These are phyloP conservation scores for Arthrobotrys megalospora DNA, from an alignment of 2,329 filamentous ascomycete genomes.

Conservation along the genomic window DNA sequence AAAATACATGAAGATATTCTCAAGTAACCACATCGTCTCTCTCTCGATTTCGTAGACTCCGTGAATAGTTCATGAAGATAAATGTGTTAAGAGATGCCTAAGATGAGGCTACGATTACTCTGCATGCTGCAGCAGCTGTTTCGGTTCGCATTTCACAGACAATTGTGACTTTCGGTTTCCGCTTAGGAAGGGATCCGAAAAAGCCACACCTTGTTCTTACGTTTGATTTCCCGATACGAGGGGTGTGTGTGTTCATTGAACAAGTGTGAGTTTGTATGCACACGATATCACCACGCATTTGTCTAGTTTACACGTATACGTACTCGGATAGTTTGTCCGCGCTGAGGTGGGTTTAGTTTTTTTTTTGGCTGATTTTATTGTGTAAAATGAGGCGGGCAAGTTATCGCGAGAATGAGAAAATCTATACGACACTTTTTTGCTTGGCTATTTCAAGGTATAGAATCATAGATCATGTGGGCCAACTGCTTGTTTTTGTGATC, in stretches of 20 bases:
- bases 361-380: background rate
- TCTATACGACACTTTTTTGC: no score
- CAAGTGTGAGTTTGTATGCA: background rate
- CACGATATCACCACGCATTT: constrained; percentile 14
- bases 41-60: background rate
- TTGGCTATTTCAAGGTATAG: background rate
- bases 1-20: constrained; percentile 6
- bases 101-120: constrained; percentile 2
- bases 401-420: background rate
- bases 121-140: background rate
- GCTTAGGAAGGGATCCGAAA: constrained; percentile 8
- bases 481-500: background rate
- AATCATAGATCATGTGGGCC: constrained; percentile 12
- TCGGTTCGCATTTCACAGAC: background rate
- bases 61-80: background rate
- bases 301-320: background rate
- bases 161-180: background rate
- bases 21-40: background rate
- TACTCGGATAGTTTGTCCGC: background rate
- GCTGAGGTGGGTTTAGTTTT: background rate
- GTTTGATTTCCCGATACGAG: constrained; percentile 5
- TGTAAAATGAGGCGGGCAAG: background rate
- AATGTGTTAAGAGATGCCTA: background rate
- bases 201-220: constrained; percentile 61
- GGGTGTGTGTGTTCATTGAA: no score